Conservation (phyloP, 139 green algal species). For the Tetradesmus lagerheimii region DNA sequence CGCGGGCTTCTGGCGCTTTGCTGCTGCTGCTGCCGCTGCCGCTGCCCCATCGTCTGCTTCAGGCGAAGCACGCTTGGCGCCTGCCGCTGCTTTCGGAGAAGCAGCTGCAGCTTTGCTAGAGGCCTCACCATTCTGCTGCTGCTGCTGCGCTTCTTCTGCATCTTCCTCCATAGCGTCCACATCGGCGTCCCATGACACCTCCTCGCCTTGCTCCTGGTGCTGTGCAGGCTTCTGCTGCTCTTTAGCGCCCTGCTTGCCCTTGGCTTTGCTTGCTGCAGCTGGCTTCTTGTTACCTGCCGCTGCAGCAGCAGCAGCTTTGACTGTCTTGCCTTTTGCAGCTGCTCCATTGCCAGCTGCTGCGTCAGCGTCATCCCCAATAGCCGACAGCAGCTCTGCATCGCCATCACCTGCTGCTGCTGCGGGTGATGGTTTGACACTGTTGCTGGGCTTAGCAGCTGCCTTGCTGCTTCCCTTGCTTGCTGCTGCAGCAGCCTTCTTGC, state of each 20-base stretch:
- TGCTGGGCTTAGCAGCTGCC: no score
- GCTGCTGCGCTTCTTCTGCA: neutral
- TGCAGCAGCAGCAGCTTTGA: slow-evolving; percentile 2
- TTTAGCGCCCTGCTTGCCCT: neutral
- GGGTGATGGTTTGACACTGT: neutral
- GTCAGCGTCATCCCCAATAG: neutral
- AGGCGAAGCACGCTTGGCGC: neutral
- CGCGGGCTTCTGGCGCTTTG: neutral
- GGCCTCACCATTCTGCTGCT: neutral
- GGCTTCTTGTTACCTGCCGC: slow-evolving; percentile 5
- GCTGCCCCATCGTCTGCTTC: neutral
- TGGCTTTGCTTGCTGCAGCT: slow-evolving; percentile 12
- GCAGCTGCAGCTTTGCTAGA: neutral
- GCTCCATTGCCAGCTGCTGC: neutral
- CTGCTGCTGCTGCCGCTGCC: neutral
- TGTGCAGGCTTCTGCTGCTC: neutral
- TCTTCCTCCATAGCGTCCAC: neutral
- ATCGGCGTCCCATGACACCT: neutral
- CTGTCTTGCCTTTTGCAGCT: neutral
- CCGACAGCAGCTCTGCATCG: slow-evolving; percentile 19
- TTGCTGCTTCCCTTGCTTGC: neutral
- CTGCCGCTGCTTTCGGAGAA: neutral
- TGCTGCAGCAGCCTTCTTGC: neutral
- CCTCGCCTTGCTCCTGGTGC: neutral
- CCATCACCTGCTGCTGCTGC: neutral